Base-by-base conservation (phyloP, 495 filamentous ascomycete genomes). In the Aspergillus saccharolyticus region DNA sequence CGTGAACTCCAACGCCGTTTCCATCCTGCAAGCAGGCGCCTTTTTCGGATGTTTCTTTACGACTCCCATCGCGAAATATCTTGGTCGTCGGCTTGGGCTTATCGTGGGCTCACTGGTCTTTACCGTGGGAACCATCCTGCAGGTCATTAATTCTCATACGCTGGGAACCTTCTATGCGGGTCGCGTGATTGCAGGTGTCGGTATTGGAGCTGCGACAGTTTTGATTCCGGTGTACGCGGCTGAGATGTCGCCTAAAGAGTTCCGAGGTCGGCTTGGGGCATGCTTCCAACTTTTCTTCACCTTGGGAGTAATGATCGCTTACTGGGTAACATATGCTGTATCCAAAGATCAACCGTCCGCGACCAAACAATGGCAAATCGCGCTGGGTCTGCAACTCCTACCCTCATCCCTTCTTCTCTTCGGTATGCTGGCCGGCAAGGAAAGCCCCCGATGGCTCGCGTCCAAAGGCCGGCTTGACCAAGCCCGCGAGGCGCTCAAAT, bases 181-280 rank as follows among this genome's bases (percentile, higher is more conserved):
- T n/a, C 66, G 80, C 49, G 73, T 82, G 1, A 65, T 84, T 39
- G 74, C 78, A 0, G 80, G 81, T 1, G 30, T 85, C n/a, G 83
- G 81, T 0, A 76, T 84, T 51, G 82, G 81, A 1, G 74, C 73
- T 8, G 76, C 79, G 2, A 80, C 79, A 0, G 77, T 78, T 6
- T 64, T 81, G 21, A 77, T 83, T 1, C 81, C 83, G 3, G 80
- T 81, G 68, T 81, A 74, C 49, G 67, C 70, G 15, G 74, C 77
- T 3, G 81, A 84, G 63, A 82, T 77, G 69, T 74, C 78, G 42
- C 79, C 80, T 0, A 79, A 79, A 58, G 72, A 78, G 18, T 71
- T 83, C 42, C 70, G 80, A 24, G 80, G 79, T 12, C 68, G 76
- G n/a, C 71, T 80, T 6, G 80, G 76, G n/a, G 56, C 68, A 44